Conservation (phyloP, 1,284 basidiomycete genomes). For the Clitocybe nebularis region DNA sequence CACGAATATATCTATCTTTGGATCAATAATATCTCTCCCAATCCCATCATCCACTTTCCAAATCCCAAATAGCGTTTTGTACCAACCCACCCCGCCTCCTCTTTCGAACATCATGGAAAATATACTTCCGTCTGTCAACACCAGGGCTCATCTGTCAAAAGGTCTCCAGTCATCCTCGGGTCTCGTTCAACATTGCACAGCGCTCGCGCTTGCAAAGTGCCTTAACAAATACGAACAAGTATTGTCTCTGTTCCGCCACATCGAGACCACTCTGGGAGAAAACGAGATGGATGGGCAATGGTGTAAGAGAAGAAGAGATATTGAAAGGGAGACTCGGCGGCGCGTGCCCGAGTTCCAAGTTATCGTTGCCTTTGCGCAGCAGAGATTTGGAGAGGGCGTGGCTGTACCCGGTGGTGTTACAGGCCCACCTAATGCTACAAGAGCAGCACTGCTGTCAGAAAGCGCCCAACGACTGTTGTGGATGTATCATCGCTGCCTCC, state of each 20-base stretch:
- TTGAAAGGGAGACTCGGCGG: conserved; percentile 73
- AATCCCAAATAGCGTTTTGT: conserved; percentile 40
- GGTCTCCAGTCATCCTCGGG: conserved; percentile 68
- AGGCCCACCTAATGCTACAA: conserved; percentile 29
- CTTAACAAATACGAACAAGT: conserved; percentile 68
- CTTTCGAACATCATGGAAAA: conserved; percentile 69
- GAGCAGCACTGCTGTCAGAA: conserved; percentile 67
- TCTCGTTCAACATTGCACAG: conserved; percentile 82
- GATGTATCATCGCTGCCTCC: conserved; percentile 79
- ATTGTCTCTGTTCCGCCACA: conserved; percentile 41
- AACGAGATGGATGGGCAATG: conserved; percentile 66
- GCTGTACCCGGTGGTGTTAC: neutral
- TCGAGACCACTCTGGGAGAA: conserved; percentile 61
- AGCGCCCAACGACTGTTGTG: conserved; percentile 76
- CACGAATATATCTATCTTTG: conserved; percentile 80
- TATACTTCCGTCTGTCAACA: conserved; percentile 67
- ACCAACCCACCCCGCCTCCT: conserved; percentile 70
- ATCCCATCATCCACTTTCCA: conserved; percentile 66
- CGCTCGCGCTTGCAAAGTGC: conserved; percentile 69
- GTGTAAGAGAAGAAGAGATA: conserved; percentile 55
- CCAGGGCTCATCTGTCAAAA: conserved; percentile 72
- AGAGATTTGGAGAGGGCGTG: conserved; percentile 8
- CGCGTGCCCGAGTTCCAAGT: conserved; percentile 84
- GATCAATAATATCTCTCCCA: conserved; percentile 71
- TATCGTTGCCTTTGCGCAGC: conserved; percentile 72